A percentile compares a stretch with the other conserved stretches of the same genome.
Conservation (phyloP, 1,284 basidiomycete species). For the Pholiota adiposa region DNA sequence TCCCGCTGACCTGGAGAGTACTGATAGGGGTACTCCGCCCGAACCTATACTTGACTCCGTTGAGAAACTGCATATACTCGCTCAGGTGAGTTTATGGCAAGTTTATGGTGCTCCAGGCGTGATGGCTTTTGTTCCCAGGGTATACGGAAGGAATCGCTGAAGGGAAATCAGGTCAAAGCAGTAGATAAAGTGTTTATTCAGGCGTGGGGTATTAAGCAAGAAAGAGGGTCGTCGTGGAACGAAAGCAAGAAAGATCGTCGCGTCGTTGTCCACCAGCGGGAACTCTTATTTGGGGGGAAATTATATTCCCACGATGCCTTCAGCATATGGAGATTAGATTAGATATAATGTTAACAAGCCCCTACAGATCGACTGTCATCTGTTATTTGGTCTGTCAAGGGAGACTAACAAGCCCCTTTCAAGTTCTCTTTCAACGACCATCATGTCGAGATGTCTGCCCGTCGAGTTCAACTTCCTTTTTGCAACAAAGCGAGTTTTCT, state of each 20-base stretch:
- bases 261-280: neutral
- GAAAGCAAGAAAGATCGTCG: conserved; percentile 11
- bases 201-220: conserved; percentile 16
- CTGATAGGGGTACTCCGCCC: conserved; percentile 17
- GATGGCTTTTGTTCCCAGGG: neutral
- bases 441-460: too few relatives aligned
- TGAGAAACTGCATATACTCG: conserved; percentile 5
- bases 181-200: neutral
- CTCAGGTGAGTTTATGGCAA: neutral
- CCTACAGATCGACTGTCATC: too few relatives aligned
- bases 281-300: neutral
- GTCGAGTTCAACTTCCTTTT: too few relatives aligned
- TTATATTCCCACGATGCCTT: conserved; percentile 10
- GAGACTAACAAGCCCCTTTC: too few relatives aligned
- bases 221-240: conserved; percentile 10
- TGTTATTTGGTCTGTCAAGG: too few relatives aligned
- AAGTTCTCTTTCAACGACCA: too few relatives aligned
- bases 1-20: neutral
- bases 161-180: neutral
- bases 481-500: too few relatives aligned
- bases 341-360: too few relatives aligned
- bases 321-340: too few relatives aligned
- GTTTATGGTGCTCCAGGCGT: neutral
- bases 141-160: conserved; percentile 6
- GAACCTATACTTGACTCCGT: conserved; percentile 23